Evolutionary conservation across 768 basidiomycete genomes (phyloP).

Genomic region (Kwoniella newhampshirensis): DNA sequence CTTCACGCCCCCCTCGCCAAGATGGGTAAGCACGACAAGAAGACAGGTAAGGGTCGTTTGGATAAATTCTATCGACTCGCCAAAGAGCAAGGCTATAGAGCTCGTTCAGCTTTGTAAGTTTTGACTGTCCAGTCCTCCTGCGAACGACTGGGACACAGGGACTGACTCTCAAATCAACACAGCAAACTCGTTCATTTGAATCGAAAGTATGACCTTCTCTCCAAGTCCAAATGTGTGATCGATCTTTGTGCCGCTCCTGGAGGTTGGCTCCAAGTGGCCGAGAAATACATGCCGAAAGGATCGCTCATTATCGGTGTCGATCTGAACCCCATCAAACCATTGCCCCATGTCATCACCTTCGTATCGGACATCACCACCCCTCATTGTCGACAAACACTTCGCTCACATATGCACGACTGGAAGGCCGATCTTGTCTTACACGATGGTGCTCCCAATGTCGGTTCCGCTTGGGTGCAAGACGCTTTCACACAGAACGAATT

Average conservation of each 20-base stretch:
- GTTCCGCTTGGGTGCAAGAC: conserved; percentile 98
- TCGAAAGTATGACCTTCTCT: conserved; percentile 92
- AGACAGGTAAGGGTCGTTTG: conserved; percentile 78
- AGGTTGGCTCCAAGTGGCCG: conserved; percentile 98
- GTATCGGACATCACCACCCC: conserved; percentile 90
- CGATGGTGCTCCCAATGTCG: conserved; percentile 98
- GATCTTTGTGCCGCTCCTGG: conserved; percentile 98
- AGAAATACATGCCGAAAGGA: conserved; percentile 93
- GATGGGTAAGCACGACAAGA: conserved; percentile 55
- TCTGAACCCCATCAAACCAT: conserved; percentile 91
- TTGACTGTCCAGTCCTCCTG: not conserved
- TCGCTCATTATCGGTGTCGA: conserved; percentile 94
- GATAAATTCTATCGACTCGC: conserved; percentile 98
- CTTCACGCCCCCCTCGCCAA: conserved; percentile 5
- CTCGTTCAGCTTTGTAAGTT: conserved; percentile 76
- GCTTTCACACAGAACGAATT: conserved; percentile 96
- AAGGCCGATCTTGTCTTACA: conserved; percentile 97
- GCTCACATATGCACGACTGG: conserved; percentile 92
- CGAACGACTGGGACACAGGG: not conserved
- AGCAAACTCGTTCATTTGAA: conserved; percentile 95
- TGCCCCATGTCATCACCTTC: conserved; percentile 88
- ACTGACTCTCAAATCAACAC: not conserved
- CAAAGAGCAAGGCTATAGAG: conserved; percentile 98
- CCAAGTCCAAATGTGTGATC: conserved; percentile 79
- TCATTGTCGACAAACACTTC: conserved; percentile 81